Base-by-base conservation (phyloP, 257 asterid species). In the Solanum bukasovii region DNA sequence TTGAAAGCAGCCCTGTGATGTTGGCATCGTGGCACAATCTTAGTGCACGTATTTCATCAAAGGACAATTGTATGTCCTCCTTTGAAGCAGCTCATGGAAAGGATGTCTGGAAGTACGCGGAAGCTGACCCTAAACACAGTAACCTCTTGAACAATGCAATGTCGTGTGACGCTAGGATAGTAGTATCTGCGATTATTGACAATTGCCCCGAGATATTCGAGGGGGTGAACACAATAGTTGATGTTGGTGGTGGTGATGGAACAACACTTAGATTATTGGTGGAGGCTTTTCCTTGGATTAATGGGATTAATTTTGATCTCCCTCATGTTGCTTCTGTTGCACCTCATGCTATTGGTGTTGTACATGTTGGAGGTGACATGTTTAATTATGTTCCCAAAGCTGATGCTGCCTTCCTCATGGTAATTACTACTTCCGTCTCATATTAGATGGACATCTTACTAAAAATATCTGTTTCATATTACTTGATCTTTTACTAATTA, bases 161-260 rank as follows among this genome's bases (percentile, higher is more conserved):
- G 97, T 89, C 94, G 1, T 88, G 92, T 72, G 85, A 82, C 14
- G 94, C 98, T 1, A 81, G 89, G 87, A 2, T 67, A 23, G 84
- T 87, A 0, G 86, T 93, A 56, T 33, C 91, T 0, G 92, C 92
- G 0, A 89, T 95, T 8, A 14, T 93, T 0, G 82, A 91, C 0
- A 90, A 70, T 9, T 90, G 88, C 33, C 90, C 94, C 0, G 92
- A 90, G 87, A 92, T 87, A 29, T 94, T 94, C 16, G n/a, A 90
- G 8, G 98, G 95, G 88, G 73, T 93, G 4, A 10, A 74, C 3
- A 65, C 92, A 0, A 4, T 94, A 90, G 98, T 95, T 87, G 98
- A 95, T 29, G 98, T 95, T 13, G 97, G 98, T 21, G 97, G 98
- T 9, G 96, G 98, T 1, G 90, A 94, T 35, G 98, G 98, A 40